A percentile compares a stretch with the other conserved stretches of the same genome.
Evolutionary conservation across 2,329 filamentous ascomycete genomes (phyloP).

Genomic region (Fusarium miscanthi): DNA sequence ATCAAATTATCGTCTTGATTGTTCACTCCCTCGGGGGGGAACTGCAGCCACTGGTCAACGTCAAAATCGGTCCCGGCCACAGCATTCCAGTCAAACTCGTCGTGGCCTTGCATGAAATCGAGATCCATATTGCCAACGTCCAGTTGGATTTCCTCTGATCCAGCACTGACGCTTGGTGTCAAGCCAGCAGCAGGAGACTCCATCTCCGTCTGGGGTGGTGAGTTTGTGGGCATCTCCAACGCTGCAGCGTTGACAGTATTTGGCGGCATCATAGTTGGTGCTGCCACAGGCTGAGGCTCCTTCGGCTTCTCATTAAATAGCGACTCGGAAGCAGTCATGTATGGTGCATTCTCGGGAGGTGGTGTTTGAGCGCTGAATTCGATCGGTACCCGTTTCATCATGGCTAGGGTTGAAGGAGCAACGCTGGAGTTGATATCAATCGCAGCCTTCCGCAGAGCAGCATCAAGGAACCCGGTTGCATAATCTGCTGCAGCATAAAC

Average conservation of each 20-base stretch:
- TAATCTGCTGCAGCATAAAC: conserved; percentile 96
- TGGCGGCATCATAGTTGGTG: conserved; percentile 50
- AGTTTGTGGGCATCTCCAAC: conserved; percentile 51
- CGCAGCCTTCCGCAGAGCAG: conserved; percentile 86
- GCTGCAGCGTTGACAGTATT: conserved; percentile 53
- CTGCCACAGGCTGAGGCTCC: conserved; percentile 25
- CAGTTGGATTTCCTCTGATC: conserved; percentile 54
- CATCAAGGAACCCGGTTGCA: conserved; percentile 93
- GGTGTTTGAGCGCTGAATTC: conserved; percentile 60
- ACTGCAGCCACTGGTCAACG: conserved; percentile 69
- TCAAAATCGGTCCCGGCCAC: conserved; percentile 65
- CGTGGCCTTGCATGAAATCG: conserved; percentile 59
- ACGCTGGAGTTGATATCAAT: conserved; percentile 70
- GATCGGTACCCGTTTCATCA: conserved; percentile 52
- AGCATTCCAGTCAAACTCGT: conserved; percentile 66
- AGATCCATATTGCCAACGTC: conserved; percentile 56
- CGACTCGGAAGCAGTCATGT: conserved; percentile 56
- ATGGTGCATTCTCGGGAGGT: conserved; percentile 62
- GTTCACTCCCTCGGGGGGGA: conserved; percentile 62
- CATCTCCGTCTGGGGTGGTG: conserved; percentile 59
- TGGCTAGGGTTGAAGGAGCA: conserved; percentile 48
- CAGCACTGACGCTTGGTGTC: conserved; percentile 59
- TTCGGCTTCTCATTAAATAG: conserved; percentile 51
- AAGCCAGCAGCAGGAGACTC: conserved; percentile 53
- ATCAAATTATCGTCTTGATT: conserved; percentile 53